Conservation (phyloP, 768 basidiomycete genomes). For the Chlorophyllum brunneum region DNA sequence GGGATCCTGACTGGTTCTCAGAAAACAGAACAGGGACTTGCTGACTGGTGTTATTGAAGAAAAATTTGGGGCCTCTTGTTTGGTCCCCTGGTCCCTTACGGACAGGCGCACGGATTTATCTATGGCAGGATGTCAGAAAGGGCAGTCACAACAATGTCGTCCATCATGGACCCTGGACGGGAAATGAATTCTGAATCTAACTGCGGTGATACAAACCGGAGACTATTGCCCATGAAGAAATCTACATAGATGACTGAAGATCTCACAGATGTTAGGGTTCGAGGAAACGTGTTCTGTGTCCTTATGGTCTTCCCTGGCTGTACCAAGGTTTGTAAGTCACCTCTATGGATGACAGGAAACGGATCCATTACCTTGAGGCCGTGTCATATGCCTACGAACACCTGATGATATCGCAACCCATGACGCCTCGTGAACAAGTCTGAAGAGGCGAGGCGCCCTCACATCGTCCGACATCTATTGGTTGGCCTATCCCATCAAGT, state of each 20-base stretch:
- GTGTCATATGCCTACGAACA: background rate
- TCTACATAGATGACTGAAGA: background rate
- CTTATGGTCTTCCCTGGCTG: background rate
- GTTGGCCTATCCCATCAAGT: too few relatives aligned
- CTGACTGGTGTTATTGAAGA: background rate
- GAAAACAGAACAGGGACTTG: conserved; percentile 1
- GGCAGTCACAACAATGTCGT: background rate
- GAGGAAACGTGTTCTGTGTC: background rate
- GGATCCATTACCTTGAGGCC: too few relatives aligned
- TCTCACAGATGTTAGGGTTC: background rate
- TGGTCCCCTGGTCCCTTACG: background rate
- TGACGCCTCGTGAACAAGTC: too few relatives aligned
- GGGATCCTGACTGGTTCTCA: background rate
- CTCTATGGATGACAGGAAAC: background rate
- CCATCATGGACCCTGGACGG: background rate
- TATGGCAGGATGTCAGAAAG: background rate
- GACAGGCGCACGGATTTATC: background rate
- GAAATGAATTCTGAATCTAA: background rate
- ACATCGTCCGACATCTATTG: background rate
- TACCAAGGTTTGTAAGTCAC: background rate
- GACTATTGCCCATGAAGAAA: conserved; percentile 5
- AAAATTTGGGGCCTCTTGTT: background rate
- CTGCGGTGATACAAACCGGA: background rate
- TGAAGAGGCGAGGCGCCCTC: too few relatives aligned
- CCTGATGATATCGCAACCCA: too few relatives aligned